Evolutionary conservation across 495 filamentous ascomycete genomes (phyloP).

Genomic region (Penicillium flavigenum): DNA sequence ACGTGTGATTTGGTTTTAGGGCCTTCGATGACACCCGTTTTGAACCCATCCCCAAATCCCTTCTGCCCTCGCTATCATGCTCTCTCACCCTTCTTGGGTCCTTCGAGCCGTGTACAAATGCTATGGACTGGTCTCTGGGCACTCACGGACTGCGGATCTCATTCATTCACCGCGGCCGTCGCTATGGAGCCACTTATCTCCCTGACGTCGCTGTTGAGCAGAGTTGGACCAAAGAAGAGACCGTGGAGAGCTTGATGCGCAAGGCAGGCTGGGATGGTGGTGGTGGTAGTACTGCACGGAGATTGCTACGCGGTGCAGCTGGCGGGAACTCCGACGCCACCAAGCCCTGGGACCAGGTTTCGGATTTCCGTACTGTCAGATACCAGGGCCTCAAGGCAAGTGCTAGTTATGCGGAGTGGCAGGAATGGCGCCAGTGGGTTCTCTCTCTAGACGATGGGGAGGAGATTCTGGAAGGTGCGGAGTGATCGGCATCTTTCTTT

Average conservation of each 20-base stretch:
- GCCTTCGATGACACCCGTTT: conserved; percentile 89
- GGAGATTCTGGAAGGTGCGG: conserved; percentile 20
- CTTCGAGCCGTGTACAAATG: conserved; percentile 67
- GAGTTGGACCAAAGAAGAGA: conserved; percentile 94
- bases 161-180: conserved; percentile 63
- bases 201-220: conserved; percentile 91
- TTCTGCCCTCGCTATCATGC: conserved; percentile 68
- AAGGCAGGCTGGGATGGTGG: conserved; percentile 79
- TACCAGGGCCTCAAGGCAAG: conserved; percentile 79
- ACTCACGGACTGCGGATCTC: conserved; percentile 79
- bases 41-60: conserved; percentile 62
- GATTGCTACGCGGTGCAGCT: conserved; percentile 35
- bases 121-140: conserved; percentile 85
- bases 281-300: conserved; percentile 50
- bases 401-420: conserved; percentile 70
- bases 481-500: conserved; percentile 3
- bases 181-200: conserved; percentile 76
- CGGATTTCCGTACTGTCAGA: conserved; percentile 66
- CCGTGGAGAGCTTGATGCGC: conserved; percentile 82
- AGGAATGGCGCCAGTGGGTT: conserved; percentile 75
- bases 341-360: conserved; percentile 67
- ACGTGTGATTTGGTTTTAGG: conserved; percentile 35
- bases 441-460: conserved; percentile 40
- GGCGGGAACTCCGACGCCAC: conserved; percentile 14
- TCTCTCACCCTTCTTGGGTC: conserved; percentile 73